Percentiles rank a stretch among this genome's conserved stretches.
These are phyloP conservation scores for Aspergillus pseudotamarii DNA, from an alignment of 2,329 filamentous ascomycete species.

Conservation along the genomic window DNA sequence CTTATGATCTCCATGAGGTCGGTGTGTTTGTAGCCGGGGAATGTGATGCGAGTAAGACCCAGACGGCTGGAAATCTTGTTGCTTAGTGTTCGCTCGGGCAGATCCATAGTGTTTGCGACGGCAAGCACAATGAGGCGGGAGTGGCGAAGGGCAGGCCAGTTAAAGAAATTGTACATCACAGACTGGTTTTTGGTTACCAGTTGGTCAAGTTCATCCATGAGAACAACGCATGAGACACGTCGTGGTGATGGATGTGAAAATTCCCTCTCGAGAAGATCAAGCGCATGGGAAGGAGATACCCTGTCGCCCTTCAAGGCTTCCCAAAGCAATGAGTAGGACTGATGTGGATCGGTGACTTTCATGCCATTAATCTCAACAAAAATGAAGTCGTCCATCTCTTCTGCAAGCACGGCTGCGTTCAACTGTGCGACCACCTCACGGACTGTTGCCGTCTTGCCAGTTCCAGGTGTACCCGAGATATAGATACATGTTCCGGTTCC, in stretches of 20 bases:
- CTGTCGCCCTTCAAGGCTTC: constrained; percentile 92
- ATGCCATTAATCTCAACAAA: constrained; percentile 99
- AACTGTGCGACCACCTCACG: constrained; percentile 89
- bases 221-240: constrained; percentile 88
- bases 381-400: constrained; percentile 97
- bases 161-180: constrained; percentile 99
- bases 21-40: constrained; percentile 94
- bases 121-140: constrained; percentile 93
- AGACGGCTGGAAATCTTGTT: constrained; percentile 97
- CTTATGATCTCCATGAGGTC: constrained; percentile 97
- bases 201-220: constrained; percentile 98
- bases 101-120: constrained; percentile 98
- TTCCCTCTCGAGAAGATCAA: constrained; percentile 88
- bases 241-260: constrained; percentile 90
- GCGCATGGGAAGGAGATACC: constrained; percentile 85
- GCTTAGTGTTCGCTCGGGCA: constrained; percentile 91
- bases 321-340: constrained; percentile 94
- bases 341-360: constrained; percentile 98
- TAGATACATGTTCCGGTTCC: constrained; percentile 96
- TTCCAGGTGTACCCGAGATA: constrained; percentile 97
- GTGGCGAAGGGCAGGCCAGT: constrained; percentile 91
- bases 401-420: constrained; percentile 81
- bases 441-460: constrained; percentile 95
- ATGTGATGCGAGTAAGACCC: constrained; percentile 90
- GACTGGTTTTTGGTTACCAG: constrained; percentile 97